Percentiles rank a stretch among this genome's conserved stretches.
phyloP scores from a whole-genome alignment of 2,329 filamentous ascomycete species.

The Neofusicoccum cordaticola region DNA sequence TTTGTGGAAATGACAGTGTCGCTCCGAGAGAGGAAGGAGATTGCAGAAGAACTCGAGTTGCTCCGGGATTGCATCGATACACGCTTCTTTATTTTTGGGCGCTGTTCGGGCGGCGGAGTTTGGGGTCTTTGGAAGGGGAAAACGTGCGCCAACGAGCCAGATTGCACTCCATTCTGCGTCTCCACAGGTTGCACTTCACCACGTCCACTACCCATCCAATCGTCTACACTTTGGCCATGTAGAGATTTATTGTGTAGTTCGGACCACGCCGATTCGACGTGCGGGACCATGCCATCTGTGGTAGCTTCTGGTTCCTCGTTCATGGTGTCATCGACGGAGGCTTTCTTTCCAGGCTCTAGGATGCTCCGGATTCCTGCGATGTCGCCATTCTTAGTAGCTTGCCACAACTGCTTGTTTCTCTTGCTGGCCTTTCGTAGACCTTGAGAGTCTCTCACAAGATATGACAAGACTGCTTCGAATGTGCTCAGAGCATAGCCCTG shows the following conservation, averaged over 20 bases:
- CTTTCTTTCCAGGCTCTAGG: constrained; percentile 63
- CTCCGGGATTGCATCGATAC: constrained; percentile 90
- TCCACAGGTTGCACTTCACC: background rate
- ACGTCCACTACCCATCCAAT: constrained; percentile 5
- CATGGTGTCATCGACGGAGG: constrained; percentile 41
- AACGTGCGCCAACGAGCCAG: constrained; percentile 68
- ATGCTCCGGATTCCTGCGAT: constrained; percentile 72
- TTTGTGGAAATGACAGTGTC: constrained; percentile 72
- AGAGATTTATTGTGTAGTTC: constrained; percentile 11
- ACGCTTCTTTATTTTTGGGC: constrained; percentile 63
- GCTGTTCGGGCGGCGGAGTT: constrained; percentile 44
- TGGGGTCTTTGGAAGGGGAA: constrained; percentile 79
- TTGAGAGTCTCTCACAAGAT: constrained; percentile 78
- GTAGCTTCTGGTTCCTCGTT: constrained; percentile 43
- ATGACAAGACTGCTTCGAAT: constrained; percentile 88
- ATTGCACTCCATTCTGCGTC: constrained; percentile 3
- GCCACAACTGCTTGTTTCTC: constrained; percentile 83
- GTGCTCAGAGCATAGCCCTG: constrained; percentile 95
- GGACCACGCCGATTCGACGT: constrained; percentile 16
- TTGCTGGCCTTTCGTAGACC: constrained; percentile 80
- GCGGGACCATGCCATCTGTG: constrained; percentile 32
- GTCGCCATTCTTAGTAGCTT: constrained; percentile 76
- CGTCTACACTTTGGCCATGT: constrained; percentile 1
- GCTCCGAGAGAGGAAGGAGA: constrained; percentile 77
- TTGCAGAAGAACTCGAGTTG: constrained; percentile 79